Evolutionary conservation across 108 stramenopile genomes (phyloP).

Genomic region (Nitzschia sp.): DNA sequence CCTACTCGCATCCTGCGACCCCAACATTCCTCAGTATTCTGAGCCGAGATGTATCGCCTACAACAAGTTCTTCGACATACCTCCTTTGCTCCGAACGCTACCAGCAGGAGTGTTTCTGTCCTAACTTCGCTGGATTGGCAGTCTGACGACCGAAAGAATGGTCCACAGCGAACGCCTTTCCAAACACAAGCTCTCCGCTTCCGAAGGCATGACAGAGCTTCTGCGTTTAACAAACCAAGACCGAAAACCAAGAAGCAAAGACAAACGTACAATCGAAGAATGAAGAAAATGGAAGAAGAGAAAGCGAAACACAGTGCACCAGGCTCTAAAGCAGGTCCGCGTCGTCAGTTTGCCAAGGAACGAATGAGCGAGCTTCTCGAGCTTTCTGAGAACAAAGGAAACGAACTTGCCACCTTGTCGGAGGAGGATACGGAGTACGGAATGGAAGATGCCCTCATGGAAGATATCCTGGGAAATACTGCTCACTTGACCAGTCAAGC

Average conservation of each 20-base stretch:
- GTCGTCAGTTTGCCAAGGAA: slow-evolving; percentile 55
- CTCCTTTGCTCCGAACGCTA: neutral
- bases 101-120: neutral
- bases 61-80: neutral
- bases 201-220: slow-evolving; percentile 62
- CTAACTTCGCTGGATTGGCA: neutral
- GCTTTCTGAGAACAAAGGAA: slow-evolving; percentile 23
- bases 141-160: neutral
- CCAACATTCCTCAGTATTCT: no score
- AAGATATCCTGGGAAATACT: slow-evolving; percentile 80
- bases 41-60: neutral
- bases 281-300: slow-evolving; percentile 25
- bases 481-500: slow-evolving; percentile 62
- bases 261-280: slow-evolving; percentile 57
- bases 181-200: slow-evolving; percentile 47
- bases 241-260: slow-evolving; percentile 66
- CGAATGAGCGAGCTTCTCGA: slow-evolving; percentile 49
- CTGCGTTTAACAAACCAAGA: slow-evolving; percentile 54
- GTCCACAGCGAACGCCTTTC: neutral
- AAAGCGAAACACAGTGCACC: slow-evolving; percentile 59
- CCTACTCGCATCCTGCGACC: no score
- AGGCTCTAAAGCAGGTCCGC: slow-evolving; percentile 61
- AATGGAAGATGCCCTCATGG: slow-evolving; percentile 71
- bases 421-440: slow-evolving; percentile 63
- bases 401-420: slow-evolving; percentile 28